These are phyloP conservation scores for Ophiorrhiza pumila DNA, from an alignment of 257 asterid species.

Conservation along the genomic window DNA sequence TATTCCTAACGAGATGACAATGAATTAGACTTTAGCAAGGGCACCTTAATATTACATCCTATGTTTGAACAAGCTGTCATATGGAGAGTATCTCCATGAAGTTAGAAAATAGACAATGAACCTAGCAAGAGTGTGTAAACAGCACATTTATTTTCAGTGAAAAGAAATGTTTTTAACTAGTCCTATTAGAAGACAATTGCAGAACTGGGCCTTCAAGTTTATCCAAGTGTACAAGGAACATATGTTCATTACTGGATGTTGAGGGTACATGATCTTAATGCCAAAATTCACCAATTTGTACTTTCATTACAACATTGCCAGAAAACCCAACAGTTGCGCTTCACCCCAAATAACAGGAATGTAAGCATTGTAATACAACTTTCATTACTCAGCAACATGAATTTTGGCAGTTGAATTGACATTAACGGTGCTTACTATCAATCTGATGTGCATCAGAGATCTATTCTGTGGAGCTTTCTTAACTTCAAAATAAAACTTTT, in stretches of 20 bases:
- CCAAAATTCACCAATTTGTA: background rate
- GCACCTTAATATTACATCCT: background rate
- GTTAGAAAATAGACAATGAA: background rate
- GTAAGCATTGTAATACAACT: background rate
- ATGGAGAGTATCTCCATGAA: background rate
- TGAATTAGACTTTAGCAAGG: background rate
- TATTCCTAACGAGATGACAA: slow-evolving; percentile 54
- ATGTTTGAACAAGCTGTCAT: background rate
- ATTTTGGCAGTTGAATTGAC: background rate
- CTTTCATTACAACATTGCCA: background rate
- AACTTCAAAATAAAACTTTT: too few relatives aligned
- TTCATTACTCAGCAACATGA: too few relatives aligned
- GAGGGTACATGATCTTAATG: background rate
- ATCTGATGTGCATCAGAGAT: background rate
- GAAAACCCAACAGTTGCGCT: background rate
- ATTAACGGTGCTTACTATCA: too few relatives aligned
- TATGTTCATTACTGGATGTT: background rate
- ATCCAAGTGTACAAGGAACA: background rate
- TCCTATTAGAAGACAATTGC: background rate
- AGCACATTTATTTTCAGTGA: background rate
- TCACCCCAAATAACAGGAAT: background rate
- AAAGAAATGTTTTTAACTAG: background rate
- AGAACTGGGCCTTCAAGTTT: background rate
- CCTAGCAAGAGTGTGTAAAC: background rate
- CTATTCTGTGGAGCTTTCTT: too few relatives aligned